Conservation (phyloP, 352 stramenopile species). For the Paralagenidium karlingii region DNA sequence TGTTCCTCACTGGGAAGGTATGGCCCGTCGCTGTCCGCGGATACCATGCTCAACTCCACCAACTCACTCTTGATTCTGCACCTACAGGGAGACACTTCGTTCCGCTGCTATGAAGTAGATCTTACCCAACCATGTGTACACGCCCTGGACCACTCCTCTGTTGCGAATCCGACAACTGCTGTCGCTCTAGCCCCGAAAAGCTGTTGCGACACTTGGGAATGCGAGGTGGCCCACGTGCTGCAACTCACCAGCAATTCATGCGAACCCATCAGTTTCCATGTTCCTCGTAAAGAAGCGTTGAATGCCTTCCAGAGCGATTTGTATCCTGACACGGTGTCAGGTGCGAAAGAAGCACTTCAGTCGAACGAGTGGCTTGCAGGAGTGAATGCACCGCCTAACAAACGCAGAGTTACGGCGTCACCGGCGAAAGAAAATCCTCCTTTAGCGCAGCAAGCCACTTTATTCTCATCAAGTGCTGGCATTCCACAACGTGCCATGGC, state of each 20-base stretch:
- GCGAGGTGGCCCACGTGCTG: conserved; percentile 53
- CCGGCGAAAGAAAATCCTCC: conserved; percentile 4
- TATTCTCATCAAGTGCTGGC: neutral
- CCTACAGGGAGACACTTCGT: conserved; percentile 51
- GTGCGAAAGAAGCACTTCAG: conserved; percentile 19
- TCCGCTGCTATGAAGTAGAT: conserved; percentile 49
- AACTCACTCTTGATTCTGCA: conserved; percentile 1
- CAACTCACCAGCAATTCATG: conserved; percentile 34
- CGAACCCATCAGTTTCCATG: conserved; percentile 48
- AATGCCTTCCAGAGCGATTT: conserved; percentile 65
- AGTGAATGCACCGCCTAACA: conserved; percentile 22
- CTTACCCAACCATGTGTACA: conserved; percentile 20
- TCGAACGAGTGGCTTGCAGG: conserved; percentile 26
- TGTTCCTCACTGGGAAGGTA: conserved; percentile 64
- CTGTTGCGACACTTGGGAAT: conserved; percentile 26
- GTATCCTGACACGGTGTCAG: conserved; percentile 48
- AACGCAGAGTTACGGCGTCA: conserved; percentile 20
- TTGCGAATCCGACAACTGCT: conserved; percentile 44
- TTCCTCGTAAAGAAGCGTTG: conserved; percentile 43
- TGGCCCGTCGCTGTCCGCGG: neutral
- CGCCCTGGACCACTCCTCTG: conserved; percentile 30
- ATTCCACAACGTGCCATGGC: neutral
- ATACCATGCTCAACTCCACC: neutral
- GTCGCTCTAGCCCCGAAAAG: conserved; percentile 37
- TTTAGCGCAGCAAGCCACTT: neutral